Conservation (phyloP, 352 stramenopile genomes). For the Pythium sukuiense region DNA sequence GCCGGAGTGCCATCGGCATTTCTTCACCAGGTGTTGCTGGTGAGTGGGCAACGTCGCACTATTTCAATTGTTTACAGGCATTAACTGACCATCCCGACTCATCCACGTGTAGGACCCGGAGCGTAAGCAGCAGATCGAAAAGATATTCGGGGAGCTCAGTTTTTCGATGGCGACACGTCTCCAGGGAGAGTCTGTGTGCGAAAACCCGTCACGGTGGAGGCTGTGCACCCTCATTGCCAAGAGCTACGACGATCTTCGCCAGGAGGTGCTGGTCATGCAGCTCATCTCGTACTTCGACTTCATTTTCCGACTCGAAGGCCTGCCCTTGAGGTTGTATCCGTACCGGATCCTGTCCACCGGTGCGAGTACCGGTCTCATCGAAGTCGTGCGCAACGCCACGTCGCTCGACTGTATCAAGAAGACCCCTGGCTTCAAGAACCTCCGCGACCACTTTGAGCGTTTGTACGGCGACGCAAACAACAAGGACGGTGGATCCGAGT, state of each 20-base stretch:
- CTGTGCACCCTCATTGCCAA: slow-evolving; percentile 93
- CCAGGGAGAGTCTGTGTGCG: not conserved
- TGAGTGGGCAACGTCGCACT: not conserved
- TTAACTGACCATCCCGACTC: not conserved
- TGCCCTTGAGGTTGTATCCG: slow-evolving; percentile 92
- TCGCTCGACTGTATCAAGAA: slow-evolving; percentile 98
- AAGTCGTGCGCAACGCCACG: slow-evolving; percentile 95
- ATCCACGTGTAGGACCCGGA: slow-evolving; percentile 29
- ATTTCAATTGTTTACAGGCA: too few species aligned
- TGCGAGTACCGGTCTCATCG: slow-evolving; percentile 94
- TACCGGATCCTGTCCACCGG: slow-evolving; percentile 97
- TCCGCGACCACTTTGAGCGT: slow-evolving; percentile 92
- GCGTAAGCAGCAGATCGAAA: slow-evolving; percentile 50
- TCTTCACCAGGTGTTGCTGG: slow-evolving; percentile 10
- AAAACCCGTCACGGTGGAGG: slow-evolving; percentile 35
- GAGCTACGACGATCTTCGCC: slow-evolving; percentile 96
- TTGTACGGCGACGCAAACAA: slow-evolving; percentile 81
- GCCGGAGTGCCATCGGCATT: not conserved
- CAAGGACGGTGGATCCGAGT: slow-evolving; percentile 21
- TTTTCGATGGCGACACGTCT: slow-evolving; percentile 48
- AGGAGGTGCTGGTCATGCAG: slow-evolving; percentile 98
- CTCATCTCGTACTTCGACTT: slow-evolving; percentile 95
- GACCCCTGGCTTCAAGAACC: slow-evolving; percentile 73
- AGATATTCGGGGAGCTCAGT: slow-evolving; percentile 73
- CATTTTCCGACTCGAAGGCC: slow-evolving; percentile 90